Base-by-base conservation (phyloP, 2,329 filamentous ascomycete species). In the Epichloe amarillans region DNA sequence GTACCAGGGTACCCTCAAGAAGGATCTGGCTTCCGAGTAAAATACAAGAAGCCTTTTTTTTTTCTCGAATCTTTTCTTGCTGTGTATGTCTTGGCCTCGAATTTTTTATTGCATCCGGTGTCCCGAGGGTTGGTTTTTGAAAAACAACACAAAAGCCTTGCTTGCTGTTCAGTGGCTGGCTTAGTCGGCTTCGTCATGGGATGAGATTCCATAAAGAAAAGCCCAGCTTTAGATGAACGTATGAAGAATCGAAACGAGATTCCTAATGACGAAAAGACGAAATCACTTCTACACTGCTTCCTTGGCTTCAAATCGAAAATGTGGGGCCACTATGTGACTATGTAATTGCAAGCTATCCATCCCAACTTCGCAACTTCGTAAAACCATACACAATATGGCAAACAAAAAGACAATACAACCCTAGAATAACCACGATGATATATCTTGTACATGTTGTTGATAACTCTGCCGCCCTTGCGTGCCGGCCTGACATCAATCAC, bases 1-100 rank as follows among this genome's bases (percentile, higher is more conserved):
- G 72, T 93, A 88, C 82, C 73, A 95, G 76, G 93, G 93, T 78
- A 94, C 89, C 54, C 88, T 98, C 87, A 98, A 98, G 89, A 98
- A 97, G 88, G 93, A 98, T 65, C 70, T 81, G 55, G 72, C 68
- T 59, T 61, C 70, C 64, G 68, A 73, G 61, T 73, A 75, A 64
- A 59, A 33, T 14, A 39, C 54, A 14, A 11, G 52, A 58, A 46
- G 44, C 56, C 54, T 21, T 58, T 59, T 50, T 70, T 59, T 50
- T 70, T 72, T 38, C 64, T 64, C 70, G n/a, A 4, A 35, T 66
- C 55, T 61, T 69, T 64, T 71, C 17, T 35, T 49, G 17, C 21
- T 35, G 46, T 44, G 46, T 49, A 43, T 42, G 36, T 41, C 35
- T 26, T 40, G 35, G 35, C 17, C 17, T 46, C 21, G 64, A 71